Conservation (phyloP, 2,329 filamentous ascomycete genomes). For the Nemania sp. region DNA sequence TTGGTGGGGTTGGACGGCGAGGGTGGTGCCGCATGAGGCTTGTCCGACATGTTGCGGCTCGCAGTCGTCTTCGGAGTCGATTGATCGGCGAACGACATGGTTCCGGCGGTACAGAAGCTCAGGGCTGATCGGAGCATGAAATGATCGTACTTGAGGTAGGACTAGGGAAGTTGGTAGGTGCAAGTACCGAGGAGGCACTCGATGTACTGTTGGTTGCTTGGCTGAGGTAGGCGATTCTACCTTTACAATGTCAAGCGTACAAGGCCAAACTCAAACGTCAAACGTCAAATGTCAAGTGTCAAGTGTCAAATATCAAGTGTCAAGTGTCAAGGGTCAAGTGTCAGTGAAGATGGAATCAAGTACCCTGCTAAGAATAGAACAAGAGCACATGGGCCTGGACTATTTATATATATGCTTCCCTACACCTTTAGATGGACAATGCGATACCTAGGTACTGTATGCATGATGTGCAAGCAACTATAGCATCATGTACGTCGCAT, state of each 20-base stretch:
- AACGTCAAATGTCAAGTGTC: neutral
- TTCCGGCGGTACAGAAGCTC: neutral
- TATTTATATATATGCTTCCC: neutral
- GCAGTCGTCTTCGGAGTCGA: neutral
- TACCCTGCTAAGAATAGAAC: neutral
- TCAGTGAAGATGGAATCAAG: neutral
- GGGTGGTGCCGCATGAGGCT: constrained; percentile 6
- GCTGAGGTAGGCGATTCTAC: too few relatives aligned
- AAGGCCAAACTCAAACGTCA: too few relatives aligned
- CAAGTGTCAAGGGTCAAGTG: neutral
- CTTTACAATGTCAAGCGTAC: too few relatives aligned
- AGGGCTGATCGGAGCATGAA: constrained; percentile 13
- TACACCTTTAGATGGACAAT: too few relatives aligned
- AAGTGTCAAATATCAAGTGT: neutral
- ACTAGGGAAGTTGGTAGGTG: too few relatives aligned
- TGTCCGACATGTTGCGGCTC: constrained; percentile 4
- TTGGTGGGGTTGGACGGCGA: constrained; percentile 11
- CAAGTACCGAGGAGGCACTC: too few relatives aligned
- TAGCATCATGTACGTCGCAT: neutral
- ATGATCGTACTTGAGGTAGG: neutral
- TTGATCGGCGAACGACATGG: constrained; percentile 12
- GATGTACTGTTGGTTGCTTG: too few relatives aligned
- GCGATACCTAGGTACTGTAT: too few relatives aligned
- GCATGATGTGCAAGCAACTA: too few relatives aligned
- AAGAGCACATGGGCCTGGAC: neutral